Evolutionary conservation across 129 eudicot genomes (phyloP).

Genomic region (Pseudognaphalium luteoalbum): DNA sequence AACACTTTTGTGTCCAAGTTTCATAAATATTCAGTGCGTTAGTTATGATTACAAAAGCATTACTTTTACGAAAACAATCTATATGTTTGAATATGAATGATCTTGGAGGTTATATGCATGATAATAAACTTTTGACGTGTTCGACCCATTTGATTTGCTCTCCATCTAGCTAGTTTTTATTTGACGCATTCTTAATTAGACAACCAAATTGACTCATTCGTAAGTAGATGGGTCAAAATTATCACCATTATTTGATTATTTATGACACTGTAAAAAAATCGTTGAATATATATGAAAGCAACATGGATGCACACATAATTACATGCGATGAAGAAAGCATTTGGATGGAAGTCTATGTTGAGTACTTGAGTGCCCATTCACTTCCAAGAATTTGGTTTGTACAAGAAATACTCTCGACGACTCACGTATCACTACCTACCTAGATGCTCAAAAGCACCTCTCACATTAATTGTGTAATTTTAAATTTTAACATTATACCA

Average conservation of each 20-base stretch:
- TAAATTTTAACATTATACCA: no score
- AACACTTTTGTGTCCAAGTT: no score
- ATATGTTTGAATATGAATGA: neutral
- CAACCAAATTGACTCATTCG: neutral
- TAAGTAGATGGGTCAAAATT: no score
- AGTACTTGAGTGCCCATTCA: no score
- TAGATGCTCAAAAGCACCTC: neutral
- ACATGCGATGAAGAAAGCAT: no score
- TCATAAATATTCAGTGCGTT: neutral
- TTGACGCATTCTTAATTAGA: neutral
- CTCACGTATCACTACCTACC: neutral
- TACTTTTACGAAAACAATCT: neutral
- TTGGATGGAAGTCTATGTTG: no score
- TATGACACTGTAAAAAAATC: no score
- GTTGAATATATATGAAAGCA: no score
- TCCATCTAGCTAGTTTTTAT: neutral
- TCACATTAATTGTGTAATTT: neutral
- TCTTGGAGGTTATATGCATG: constrained; percentile 7
- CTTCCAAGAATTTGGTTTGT: neutral
- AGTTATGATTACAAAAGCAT: neutral
- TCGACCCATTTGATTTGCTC: neutral
- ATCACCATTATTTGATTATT: no score
- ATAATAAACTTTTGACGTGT: neutral
- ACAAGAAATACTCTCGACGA: neutral
- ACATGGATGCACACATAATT: neutral